phyloP scores from a whole-genome alignment of 1,284 basidiomycete genomes.

The Cystobasidium slooffiae region DNA sequence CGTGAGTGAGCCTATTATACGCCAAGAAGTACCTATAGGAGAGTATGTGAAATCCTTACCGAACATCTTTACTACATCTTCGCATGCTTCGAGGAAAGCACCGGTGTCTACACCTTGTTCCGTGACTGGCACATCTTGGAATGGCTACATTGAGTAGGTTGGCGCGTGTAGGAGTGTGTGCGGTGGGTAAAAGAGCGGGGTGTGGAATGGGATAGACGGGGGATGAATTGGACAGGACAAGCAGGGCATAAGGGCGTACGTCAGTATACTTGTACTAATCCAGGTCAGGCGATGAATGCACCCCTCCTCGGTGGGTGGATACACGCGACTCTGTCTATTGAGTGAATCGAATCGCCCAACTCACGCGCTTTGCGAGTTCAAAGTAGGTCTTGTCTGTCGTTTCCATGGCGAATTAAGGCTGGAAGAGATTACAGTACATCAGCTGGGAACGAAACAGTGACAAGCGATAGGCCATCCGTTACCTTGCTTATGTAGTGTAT shows the following conservation, averaged over 20 bases:
- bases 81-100: constrained; percentile 84
- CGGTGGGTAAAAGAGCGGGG: background rate
- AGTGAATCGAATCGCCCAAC: background rate
- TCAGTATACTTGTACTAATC: background rate
- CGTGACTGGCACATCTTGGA: constrained; percentile 84
- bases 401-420: constrained; percentile 4
- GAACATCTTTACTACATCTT: constrained; percentile 88
- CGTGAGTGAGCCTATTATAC: background rate
- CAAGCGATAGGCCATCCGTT: no score
- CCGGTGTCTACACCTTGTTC: constrained; percentile 86
- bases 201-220: no score
- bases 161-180: constrained; percentile 1
- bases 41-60: constrained; percentile 63
- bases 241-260: background rate
- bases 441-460: background rate
- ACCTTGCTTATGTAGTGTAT: no score
- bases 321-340: no score
- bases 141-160: constrained; percentile 66
- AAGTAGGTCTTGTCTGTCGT: constrained; percentile 39
- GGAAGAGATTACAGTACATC: background rate
- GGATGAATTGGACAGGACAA: no score
- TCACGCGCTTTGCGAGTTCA: constrained; percentile 39
- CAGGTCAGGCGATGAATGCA: background rate
- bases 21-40: background rate
- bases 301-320: no score